Conservation (phyloP, 257 asterid genomes). For the Mentha longifolia region DNA sequence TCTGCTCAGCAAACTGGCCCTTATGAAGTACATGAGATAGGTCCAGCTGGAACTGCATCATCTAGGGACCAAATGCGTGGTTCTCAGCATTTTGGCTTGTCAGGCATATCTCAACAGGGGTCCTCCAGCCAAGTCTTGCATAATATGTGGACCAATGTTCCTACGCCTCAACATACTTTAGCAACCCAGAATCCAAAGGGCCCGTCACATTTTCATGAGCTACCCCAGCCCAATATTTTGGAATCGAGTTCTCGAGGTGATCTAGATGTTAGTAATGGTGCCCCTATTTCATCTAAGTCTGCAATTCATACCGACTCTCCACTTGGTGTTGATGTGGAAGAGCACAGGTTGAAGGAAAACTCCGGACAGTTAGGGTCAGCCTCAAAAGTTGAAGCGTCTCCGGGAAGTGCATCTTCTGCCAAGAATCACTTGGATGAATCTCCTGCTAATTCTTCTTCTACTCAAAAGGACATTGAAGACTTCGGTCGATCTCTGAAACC, state of each 20-base stretch:
- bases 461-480: conserved; percentile 51
- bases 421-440: conserved; percentile 54
- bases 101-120: conserved; percentile 44
- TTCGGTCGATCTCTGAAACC: conserved; percentile 85
- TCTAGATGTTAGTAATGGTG: conserved; percentile 32
- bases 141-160: conserved; percentile 51
- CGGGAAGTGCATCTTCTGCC: conserved; percentile 45
- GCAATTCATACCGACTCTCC: conserved; percentile 44
- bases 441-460: conserved; percentile 64
- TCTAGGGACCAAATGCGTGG: conserved; percentile 42
- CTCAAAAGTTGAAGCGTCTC: conserved; percentile 44
- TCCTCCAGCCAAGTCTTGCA: conserved; percentile 40
- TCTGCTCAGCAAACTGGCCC: conserved; percentile 43
- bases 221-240: conserved; percentile 50
- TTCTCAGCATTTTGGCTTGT: conserved; percentile 43
- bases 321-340: conserved; percentile 46
- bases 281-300: conserved; percentile 28
- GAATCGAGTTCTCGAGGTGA: conserved; percentile 57
- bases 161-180: conserved; percentile 48
- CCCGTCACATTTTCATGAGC: conserved; percentile 43
- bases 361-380: conserved; percentile 39
- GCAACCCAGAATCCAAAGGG: conserved; percentile 47
- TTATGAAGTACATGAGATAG: conserved; percentile 46
- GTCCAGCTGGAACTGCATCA: conserved; percentile 46
- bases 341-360: conserved; percentile 44